phyloP scores from a whole-genome alignment of 306 rosid species.

The Begonia masoniana region DNA sequence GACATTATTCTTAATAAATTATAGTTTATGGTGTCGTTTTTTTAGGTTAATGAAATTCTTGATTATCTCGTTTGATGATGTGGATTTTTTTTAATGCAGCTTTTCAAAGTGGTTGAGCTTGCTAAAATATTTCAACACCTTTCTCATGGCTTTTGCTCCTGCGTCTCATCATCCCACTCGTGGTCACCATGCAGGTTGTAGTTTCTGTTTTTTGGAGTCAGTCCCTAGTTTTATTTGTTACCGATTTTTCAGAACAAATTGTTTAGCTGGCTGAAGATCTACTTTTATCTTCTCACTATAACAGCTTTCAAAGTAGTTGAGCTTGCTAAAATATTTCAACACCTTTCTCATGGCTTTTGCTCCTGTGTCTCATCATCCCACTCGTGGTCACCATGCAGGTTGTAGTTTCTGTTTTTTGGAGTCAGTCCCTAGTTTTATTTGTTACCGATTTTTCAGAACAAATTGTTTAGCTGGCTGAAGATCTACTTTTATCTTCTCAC shows the following conservation, averaged over 20 bases:
- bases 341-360: constrained; percentile 33
- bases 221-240: too few relatives aligned
- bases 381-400: constrained; percentile 41
- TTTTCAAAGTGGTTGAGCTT: constrained; percentile 11
- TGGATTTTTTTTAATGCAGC: constrained; percentile 5
- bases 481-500: too few relatives aligned
- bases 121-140: constrained; percentile 11
- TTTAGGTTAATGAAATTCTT: background rate
- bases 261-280: too few relatives aligned
- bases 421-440: too few relatives aligned
- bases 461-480: too few relatives aligned
- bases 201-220: constrained; percentile 5
- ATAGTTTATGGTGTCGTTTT: too few relatives aligned
- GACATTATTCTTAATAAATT: too few relatives aligned
- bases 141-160: constrained; percentile 36
- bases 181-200: constrained; percentile 42
- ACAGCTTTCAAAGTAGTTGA: constrained; percentile 8
- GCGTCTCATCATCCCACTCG: constrained; percentile 36
- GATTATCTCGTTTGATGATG: constrained; percentile 7
- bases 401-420: constrained; percentile 14
- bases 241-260: too few relatives aligned
- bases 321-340: constrained; percentile 13
- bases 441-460: too few relatives aligned
- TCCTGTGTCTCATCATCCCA: constrained; percentile 33
- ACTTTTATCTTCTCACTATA: too few relatives aligned